These are phyloP conservation scores for Mortierella sp. DNA, from an alignment of 371 early-diverging fungal genomes.

Conservation along the genomic window DNA sequence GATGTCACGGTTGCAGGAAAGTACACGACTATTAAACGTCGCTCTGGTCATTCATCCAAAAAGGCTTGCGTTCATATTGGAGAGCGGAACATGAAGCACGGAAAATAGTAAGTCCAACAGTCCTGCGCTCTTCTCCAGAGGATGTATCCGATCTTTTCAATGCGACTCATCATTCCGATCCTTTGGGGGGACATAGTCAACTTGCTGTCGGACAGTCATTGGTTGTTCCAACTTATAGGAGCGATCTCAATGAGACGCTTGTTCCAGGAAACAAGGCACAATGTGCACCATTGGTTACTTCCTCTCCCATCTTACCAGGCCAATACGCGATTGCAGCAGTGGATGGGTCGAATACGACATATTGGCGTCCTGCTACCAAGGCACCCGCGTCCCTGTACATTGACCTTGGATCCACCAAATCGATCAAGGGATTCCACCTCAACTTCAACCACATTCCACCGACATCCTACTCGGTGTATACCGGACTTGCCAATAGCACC, in stretches of 20 bases:
- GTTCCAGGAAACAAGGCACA: conserved; percentile 46
- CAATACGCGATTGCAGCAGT: conserved; percentile 44
- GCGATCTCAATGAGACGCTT: conserved; percentile 37
- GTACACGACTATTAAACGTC: conserved; percentile 22
- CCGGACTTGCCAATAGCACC: conserved; percentile 18
- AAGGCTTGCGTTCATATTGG: conserved; percentile 32
- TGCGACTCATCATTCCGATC: background rate
- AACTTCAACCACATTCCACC: conserved; percentile 48
- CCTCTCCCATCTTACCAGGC: conserved; percentile 26
- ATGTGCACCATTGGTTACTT: conserved; percentile 13
- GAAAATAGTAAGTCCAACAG: conserved; percentile 35
- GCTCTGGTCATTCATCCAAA: conserved; percentile 23
- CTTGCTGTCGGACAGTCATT: conserved; percentile 34
- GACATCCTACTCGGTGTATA: conserved; percentile 17
- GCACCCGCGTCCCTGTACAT: conserved; percentile 25
- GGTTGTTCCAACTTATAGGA: conserved; percentile 31
- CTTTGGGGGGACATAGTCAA: conserved; percentile 9
- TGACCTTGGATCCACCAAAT: conserved; percentile 34
- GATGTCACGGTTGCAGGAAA: conserved; percentile 32
- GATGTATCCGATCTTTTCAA: background rate
- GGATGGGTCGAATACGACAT: conserved; percentile 47
- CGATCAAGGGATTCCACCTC: conserved; percentile 36
- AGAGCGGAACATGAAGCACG: conserved; percentile 35
- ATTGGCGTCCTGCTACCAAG: conserved; percentile 37
- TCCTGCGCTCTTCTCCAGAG: background rate